phyloP scores from a whole-genome alignment of 768 basidiomycete genomes.

The Tylopilus rubrobrunneus region DNA sequence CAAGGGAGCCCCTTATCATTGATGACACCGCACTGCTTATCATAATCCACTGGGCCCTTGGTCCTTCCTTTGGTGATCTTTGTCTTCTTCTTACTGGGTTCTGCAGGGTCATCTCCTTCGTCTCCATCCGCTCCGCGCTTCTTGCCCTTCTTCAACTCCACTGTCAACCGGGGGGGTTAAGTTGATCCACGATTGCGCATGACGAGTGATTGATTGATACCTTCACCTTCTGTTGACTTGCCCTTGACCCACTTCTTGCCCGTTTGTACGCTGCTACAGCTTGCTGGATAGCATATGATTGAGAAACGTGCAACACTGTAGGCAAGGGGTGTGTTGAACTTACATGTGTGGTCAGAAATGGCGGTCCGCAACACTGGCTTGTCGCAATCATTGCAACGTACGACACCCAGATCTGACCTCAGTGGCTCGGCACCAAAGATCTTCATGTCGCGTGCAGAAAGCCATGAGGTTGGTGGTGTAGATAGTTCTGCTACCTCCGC shows the following conservation, averaged over 20 bases:
- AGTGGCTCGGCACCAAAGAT: constrained; percentile 79
- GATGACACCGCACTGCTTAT: constrained; percentile 94
- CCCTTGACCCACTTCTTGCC: constrained; percentile 55
- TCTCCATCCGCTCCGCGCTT: constrained; percentile 82
- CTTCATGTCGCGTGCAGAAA: constrained; percentile 84
- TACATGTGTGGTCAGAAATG: constrained; percentile 73
- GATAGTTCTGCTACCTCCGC: constrained; percentile 43
- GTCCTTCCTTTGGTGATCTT: constrained; percentile 76
- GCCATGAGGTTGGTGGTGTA: constrained; percentile 81
- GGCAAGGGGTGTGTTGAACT: constrained; percentile 18
- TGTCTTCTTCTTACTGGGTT: constrained; percentile 76
- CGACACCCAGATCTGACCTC: constrained; percentile 58
- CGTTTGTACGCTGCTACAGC: constrained; percentile 57
- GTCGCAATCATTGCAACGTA: constrained; percentile 75
- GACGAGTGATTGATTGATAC: constrained; percentile 23
- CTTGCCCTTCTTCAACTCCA: constrained; percentile 54
- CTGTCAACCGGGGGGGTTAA: constrained; percentile 5
- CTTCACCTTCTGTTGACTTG: constrained; percentile 47
- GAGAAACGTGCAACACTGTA: not conserved
- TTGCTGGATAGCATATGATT: constrained; percentile 38
- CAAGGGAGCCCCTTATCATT: constrained; percentile 93
- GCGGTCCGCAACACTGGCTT: constrained; percentile 80
- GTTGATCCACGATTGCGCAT: constrained; percentile 2
- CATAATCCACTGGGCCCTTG: constrained; percentile 85
- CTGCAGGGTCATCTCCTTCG: constrained; percentile 56